Evolutionary conservation across 2,329 filamentous ascomycete species (phyloP), one percentile per base, ranked within the genome.

Genomic region (Xylaria arbuscula): DNA sequence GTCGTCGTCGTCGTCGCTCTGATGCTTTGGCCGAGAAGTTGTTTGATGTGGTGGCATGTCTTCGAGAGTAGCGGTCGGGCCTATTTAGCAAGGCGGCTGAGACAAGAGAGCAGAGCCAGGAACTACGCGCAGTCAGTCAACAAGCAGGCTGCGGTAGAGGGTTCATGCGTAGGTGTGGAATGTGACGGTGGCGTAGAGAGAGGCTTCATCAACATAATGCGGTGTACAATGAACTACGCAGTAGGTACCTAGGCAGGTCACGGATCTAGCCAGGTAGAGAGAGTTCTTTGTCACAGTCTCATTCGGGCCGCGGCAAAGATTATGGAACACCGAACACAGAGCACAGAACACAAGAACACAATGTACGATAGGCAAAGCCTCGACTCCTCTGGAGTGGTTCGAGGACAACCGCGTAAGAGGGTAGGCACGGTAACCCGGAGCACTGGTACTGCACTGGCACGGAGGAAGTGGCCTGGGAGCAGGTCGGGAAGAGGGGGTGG

Each of bases 31-130:
- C 3, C 19, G 51, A 13, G 32, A 55, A 22, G 19, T 6, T 34
- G 51, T 59, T 19, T 42, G 24, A n/a, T 24, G 42, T 40, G 19
- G 22, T 48, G 40, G 6, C 10, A 13, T 38, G n/a, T 63, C 50
- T 34, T 19, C 17, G 15, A 56, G 40, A 66, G 40, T 55, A 66
- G 67, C 63, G 63, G 58, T 66, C 62, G 62, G 62, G 38, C 36
- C 19, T 42, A 45, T 34, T 38, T n/a, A 19, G 11, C 42, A n/a
- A 51, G 40, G 22, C 47, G 58, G 64, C 64, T 57, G 59, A 62
- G 58, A 66, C 58, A 36, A 40, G 28, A 42, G 28, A 47, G n/a
- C 57, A 50, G 36, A 53, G 15, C 17, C 32, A n/a, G 42, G 48
- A 64, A 47, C 10, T 9, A 48, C 24, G 17, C n/a, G 19, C 22